Percentiles rank a stretch among this genome's conserved stretches.
These are phyloP conservation scores for Gynostemma pentaphyllum DNA, from an alignment of 306 rosid species.

Conservation along the genomic window DNA sequence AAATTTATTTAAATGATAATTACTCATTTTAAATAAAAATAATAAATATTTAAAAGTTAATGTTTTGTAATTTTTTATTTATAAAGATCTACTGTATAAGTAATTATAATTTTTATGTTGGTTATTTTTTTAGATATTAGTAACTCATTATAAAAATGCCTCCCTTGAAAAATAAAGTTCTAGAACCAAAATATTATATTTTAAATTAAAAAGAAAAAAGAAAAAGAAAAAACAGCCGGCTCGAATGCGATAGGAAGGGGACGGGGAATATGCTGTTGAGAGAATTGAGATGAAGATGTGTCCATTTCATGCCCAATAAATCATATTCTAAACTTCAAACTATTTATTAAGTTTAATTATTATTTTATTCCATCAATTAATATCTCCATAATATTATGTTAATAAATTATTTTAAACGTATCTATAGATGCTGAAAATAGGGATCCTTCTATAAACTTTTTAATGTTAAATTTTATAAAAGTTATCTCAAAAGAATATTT, in stretches of 20 bases:
- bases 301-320: background rate
- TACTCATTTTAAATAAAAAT: too few relatives aligned
- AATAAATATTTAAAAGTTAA: too few relatives aligned
- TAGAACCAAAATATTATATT: too few relatives aligned
- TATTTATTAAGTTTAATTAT: background rate
- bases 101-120: too few relatives aligned
- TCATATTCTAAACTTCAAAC: background rate
- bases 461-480: too few relatives aligned
- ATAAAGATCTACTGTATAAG: too few relatives aligned
- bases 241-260: background rate
- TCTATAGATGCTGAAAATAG: background rate
- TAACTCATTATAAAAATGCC: background rate
- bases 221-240: background rate
- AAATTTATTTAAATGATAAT: too few relatives aligned
- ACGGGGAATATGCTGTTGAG: constrained; percentile 2
- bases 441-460: too few relatives aligned
- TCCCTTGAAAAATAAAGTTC: background rate
- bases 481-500: too few relatives aligned
- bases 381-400: too few relatives aligned
- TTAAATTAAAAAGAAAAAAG: background rate
- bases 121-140: too few relatives aligned
- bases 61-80: too few relatives aligned
- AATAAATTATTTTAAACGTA: background rate
- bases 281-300: background rate
- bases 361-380: background rate